A percentile compares a stretch with the other conserved stretches of the same genome.
These are phyloP conservation scores for Nemania serpens DNA, from an alignment of 2,329 filamentous ascomycete species.

Conservation along the genomic window DNA sequence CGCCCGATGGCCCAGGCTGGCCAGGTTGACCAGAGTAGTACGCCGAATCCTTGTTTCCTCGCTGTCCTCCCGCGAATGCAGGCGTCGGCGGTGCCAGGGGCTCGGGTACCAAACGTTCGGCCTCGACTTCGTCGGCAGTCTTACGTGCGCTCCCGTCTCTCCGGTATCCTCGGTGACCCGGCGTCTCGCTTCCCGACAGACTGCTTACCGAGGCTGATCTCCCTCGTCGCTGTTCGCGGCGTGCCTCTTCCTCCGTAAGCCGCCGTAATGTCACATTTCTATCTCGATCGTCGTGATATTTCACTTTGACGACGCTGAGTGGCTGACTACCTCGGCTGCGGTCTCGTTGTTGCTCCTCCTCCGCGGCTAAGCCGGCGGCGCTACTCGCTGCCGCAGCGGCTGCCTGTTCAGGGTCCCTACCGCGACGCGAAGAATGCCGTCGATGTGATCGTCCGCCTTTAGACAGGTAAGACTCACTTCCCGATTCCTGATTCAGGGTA, in stretches of 20 bases:
- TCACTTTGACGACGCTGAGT: constrained; percentile 64
- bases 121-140: constrained; percentile 48
- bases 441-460: constrained; percentile 47
- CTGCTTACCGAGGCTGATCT: constrained; percentile 60
- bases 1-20: constrained; percentile 49
- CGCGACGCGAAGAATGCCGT: constrained; percentile 52
- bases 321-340: constrained; percentile 52
- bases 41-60: constrained; percentile 61
- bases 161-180: constrained; percentile 55
- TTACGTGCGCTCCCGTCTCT: constrained; percentile 55
- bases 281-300: constrained; percentile 63
- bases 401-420: constrained; percentile 51
- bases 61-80: constrained; percentile 57
- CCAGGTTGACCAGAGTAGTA: constrained; percentile 63
- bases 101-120: constrained; percentile 49
- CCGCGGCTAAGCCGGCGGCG: constrained; percentile 53
- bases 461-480: constrained; percentile 51
- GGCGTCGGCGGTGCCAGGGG: constrained; percentile 61
- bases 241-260: constrained; percentile 65
- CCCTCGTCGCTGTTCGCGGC: constrained; percentile 44
- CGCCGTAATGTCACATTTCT: constrained; percentile 65
- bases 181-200: constrained; percentile 60
- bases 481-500: constrained; percentile 46
- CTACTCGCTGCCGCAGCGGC: constrained; percentile 54
- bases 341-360: constrained; percentile 50